Conservation (phyloP, 495 filamentous ascomycete genomes). For the Letharia lupina region DNA sequence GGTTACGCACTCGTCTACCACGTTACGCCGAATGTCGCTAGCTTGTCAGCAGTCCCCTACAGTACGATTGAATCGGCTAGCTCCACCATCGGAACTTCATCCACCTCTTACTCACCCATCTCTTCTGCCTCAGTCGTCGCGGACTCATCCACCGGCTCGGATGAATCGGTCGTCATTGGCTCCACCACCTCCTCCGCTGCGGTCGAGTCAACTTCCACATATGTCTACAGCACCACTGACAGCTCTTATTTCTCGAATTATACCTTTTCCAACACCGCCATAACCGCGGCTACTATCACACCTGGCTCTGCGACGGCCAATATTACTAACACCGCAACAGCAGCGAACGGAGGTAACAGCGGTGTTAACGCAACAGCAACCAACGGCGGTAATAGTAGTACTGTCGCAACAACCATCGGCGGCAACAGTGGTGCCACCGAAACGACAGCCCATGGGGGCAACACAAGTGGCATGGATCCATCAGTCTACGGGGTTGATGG, state of each 20-base stretch:
- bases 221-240: not conserved
- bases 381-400: not conserved
- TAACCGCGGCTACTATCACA: not conserved
- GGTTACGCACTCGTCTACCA: not conserved
- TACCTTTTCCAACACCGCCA: not conserved
- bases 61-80: not conserved
- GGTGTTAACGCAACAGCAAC: not conserved
- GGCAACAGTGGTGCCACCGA: not conserved
- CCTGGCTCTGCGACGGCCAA: not conserved
- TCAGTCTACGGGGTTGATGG: not conserved
- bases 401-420: not conserved
- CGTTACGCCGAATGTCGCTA: not conserved
- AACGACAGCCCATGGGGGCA: not conserved
- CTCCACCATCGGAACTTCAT: not conserved
- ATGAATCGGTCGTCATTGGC: not conserved
- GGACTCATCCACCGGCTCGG: not conserved
- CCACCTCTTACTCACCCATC: not conserved
- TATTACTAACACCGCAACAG: not conserved
- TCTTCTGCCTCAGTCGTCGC: not conserved
- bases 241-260: not conserved
- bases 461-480: not conserved
- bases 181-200: not conserved
- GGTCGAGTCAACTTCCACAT: not conserved
- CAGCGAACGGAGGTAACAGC: not conserved
- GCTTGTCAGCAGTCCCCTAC: not conserved